phyloP scores from a whole-genome alignment of 2,329 filamentous ascomycete genomes.

The Diaporthe ilicicola region DNA sequence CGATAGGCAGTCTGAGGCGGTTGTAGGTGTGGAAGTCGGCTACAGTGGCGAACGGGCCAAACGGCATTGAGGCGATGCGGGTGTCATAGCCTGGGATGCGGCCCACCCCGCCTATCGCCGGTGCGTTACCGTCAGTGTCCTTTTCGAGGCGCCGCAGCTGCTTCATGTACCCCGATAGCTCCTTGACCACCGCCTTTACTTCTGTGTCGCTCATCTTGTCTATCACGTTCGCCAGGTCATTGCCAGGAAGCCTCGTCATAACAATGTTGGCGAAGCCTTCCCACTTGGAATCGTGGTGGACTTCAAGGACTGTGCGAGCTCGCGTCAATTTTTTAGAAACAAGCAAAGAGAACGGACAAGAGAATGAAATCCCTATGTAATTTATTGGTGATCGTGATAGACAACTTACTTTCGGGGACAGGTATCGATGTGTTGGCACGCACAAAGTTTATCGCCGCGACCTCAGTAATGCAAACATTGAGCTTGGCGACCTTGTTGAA shows the following conservation, averaged over 20 bases:
- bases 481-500: conserved; percentile 21
- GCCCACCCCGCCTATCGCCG: background rate
- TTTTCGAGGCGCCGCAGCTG: conserved; percentile 23
- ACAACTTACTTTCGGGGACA: conserved; percentile 37
- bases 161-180: background rate
- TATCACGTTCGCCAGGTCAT: background rate
- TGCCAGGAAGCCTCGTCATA: background rate
- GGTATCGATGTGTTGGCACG: conserved; percentile 45
- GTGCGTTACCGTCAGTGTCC: too few relatives aligned
- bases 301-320: background rate
- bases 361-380: too few relatives aligned
- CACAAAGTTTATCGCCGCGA: conserved; percentile 45
- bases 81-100: background rate
- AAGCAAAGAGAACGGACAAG: background rate
- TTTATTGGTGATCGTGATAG: too few relatives aligned
- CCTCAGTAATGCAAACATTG: conserved; percentile 37
- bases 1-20: conserved; percentile 11
- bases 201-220: background rate
- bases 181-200: background rate
- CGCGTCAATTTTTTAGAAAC: background rate
- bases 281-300: background rate
- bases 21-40: conserved; percentile 8
- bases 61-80: background rate
- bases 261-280: conserved; percentile 9
- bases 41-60: background rate